Conservation (phyloP, 2,329 filamentous ascomycete species). For the Corynespora cassiicola region DNA sequence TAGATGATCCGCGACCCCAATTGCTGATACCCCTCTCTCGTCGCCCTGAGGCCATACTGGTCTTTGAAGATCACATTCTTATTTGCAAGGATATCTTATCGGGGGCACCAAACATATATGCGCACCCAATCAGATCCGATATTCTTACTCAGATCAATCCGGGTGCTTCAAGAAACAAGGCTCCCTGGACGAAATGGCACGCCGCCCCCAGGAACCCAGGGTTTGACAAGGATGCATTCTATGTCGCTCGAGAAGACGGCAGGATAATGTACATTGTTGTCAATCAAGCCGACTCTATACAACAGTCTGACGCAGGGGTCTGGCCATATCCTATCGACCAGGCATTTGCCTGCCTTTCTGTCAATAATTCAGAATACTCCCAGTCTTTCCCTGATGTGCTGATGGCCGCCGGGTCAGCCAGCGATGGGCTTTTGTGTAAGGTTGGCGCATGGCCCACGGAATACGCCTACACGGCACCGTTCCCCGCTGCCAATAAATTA, state of each 20-base stretch:
- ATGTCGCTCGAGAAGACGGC: conserved; percentile 88
- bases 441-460: conserved; percentile 55
- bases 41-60: conserved; percentile 50
- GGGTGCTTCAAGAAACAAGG: conserved; percentile 45
- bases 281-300: conserved; percentile 48
- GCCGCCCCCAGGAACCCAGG: conserved; percentile 69
- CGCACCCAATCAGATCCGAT: conserved; percentile 22
- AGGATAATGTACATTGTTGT: conserved; percentile 76
- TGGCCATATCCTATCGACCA: conserved; percentile 78
- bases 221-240: conserved; percentile 76
- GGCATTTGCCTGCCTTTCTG: conserved; percentile 75
- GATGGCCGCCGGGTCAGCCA: conserved; percentile 78
- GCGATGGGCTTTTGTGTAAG: conserved; percentile 78
- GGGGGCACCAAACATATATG: conserved; percentile 35
- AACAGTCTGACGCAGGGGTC: conserved; percentile 55
- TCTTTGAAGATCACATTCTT: conserved; percentile 44
- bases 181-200: conserved; percentile 85
- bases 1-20: no score
- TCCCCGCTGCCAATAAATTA: conserved; percentile 48
- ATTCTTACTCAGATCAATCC: conserved; percentile 55
- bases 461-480: conserved; percentile 61
- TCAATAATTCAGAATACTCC: conserved; percentile 52
- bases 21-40: conserved; percentile 49
- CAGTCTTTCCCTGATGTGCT: conserved; percentile 76
- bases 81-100: conserved; percentile 50